Conservation (phyloP, 148 eudicot genomes). For the Nepenthes mirabilis region DNA sequence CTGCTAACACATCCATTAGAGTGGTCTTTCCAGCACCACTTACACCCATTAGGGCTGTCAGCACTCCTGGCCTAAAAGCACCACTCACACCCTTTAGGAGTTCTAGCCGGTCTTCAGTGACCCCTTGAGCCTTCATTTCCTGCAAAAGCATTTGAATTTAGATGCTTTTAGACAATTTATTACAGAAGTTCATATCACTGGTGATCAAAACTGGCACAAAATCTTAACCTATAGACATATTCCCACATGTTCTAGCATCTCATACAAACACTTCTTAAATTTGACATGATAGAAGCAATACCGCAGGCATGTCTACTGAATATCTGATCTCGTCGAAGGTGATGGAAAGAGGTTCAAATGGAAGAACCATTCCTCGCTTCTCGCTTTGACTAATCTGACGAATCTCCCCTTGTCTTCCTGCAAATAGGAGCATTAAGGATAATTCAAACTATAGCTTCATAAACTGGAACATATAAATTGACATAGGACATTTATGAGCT, state of each 20-base stretch:
- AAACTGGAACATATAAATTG: not conserved
- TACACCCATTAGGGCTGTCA: conserved; percentile 43
- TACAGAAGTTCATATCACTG: not conserved
- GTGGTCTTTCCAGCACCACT: conserved; percentile 76
- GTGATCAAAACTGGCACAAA: not conserved
- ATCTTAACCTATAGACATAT: not conserved
- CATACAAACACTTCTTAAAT: not conserved
- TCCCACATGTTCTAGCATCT: no score
- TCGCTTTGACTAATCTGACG: conserved; percentile 14
- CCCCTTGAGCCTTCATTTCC: conserved; percentile 58
- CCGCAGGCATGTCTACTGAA: conserved; percentile 71
- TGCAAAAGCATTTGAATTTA: conserved; percentile 3
- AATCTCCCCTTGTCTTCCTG: conserved; percentile 27
- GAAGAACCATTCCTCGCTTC: conserved; percentile 55
- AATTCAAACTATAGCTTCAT: not conserved
- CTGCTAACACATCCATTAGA: conserved; percentile 75
- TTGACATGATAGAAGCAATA: conserved; percentile 8
- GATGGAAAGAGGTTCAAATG: conserved; percentile 54
- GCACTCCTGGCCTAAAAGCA: conserved; percentile 50
- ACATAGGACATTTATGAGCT: not conserved
- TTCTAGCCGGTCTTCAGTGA: conserved; percentile 26
- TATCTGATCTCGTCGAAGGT: conserved; percentile 58
- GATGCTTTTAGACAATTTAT: not conserved
- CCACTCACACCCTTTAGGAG: conserved; percentile 61
- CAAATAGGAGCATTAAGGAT: conserved; percentile 6